Evolutionary conservation across 768 basidiomycete species (phyloP).

Genomic region (Pilatotrama ljubarskyi): DNA sequence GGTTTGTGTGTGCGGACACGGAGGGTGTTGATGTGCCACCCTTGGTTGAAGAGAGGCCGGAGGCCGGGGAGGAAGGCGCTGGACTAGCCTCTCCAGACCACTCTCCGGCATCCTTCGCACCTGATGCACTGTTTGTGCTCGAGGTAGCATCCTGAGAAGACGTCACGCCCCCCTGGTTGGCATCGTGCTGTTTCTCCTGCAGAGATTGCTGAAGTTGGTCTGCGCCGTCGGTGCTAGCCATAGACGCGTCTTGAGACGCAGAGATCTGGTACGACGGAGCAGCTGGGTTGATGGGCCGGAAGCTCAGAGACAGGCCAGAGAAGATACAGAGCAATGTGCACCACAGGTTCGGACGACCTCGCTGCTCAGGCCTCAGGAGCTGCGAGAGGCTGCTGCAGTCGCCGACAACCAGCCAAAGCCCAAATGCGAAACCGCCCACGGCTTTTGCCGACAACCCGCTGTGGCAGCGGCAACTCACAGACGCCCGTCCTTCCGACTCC

Average conservation of each 20-base stretch:
- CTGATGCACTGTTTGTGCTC: conserved; percentile 3
- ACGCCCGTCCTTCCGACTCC: not conserved
- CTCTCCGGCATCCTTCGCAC: not conserved
- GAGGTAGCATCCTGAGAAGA: conserved; percentile 5
- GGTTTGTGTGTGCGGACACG: conserved; percentile 12
- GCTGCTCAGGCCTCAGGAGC: conserved; percentile 15
- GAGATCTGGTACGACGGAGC: conserved; percentile 3
- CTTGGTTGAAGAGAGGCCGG: conserved; percentile 18
- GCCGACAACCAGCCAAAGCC: not conserved
- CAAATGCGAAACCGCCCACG: conserved; percentile 10
- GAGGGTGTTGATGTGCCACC: conserved; percentile 18
- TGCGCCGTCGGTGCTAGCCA: conserved; percentile 66
- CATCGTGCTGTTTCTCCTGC: conserved; percentile 22
- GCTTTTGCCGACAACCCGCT: conserved; percentile 3
- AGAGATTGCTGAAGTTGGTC: conserved; percentile 45
- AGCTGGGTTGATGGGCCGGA: not conserved
- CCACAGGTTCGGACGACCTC: not conserved
- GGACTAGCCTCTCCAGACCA: conserved; percentile 24
- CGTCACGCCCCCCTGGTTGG: conserved; percentile 2
- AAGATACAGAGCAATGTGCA: not conserved
- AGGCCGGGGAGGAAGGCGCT: conserved; percentile 21
- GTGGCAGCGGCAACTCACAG: not conserved
- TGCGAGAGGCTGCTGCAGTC: conserved; percentile 11
- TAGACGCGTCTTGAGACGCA: conserved; percentile 79
- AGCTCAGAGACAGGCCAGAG: not conserved